phyloP scores from a whole-genome alignment of 2,329 filamentous ascomycete species.

The Oidium heveae region DNA sequence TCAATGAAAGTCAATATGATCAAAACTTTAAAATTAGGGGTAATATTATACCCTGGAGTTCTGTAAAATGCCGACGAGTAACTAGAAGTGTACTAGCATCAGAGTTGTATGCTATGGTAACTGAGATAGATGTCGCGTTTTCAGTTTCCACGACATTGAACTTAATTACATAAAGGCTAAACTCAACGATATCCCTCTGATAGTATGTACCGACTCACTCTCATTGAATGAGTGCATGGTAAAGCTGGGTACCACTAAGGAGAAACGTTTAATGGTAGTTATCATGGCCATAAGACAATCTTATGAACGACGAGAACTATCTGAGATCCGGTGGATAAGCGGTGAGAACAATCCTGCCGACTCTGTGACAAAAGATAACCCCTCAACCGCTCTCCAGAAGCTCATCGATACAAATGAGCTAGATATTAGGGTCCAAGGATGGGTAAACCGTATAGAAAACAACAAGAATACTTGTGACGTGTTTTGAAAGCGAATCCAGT shows the following conservation, averaged over 20 bases:
- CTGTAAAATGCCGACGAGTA: constrained; percentile 1
- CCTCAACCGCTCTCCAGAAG: background rate
- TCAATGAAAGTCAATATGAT: background rate
- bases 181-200: background rate
- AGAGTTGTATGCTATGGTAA: constrained; percentile 3
- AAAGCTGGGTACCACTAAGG: too few relatives aligned
- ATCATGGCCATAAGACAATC: too few relatives aligned
- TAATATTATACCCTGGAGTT: background rate
- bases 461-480: too few relatives aligned
- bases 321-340: background rate
- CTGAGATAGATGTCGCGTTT: constrained; percentile 1
- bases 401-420: background rate
- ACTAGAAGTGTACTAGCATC: too few relatives aligned
- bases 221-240: background rate
- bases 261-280: too few relatives aligned
- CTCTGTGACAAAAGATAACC: background rate
- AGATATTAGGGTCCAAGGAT: background rate
- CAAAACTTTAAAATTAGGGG: background rate
- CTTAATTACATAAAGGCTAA: background rate
- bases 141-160: background rate
- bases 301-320: too few relatives aligned
- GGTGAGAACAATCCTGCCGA: background rate
- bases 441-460: background rate
- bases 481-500: too few relatives aligned
- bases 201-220: background rate